phyloP scores from a whole-genome alignment of 108 stramenopile genomes.

The Skeletonema costatum region DNA sequence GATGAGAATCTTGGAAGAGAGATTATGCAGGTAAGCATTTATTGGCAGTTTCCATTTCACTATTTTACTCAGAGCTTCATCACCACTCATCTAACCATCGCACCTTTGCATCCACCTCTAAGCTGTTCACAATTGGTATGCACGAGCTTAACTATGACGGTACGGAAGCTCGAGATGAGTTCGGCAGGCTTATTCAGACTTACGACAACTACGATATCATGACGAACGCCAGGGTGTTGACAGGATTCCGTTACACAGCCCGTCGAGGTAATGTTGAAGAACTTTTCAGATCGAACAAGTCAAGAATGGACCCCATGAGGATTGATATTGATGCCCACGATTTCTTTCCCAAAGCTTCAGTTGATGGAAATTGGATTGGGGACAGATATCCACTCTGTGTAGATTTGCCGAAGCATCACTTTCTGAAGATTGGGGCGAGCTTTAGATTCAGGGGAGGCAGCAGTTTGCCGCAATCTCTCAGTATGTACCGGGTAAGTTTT shows the following conservation, averaged over 20 bases:
- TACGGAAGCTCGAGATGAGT: constrained; percentile 33
- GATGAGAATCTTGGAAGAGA: constrained; percentile 63
- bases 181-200: constrained; percentile 38
- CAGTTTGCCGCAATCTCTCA: constrained; percentile 28
- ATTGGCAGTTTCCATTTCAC: neutral
- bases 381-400: constrained; percentile 54
- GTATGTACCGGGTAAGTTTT: neutral
- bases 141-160: constrained; percentile 53
- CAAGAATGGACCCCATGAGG: constrained; percentile 53
- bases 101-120: neutral
- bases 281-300: constrained; percentile 39
- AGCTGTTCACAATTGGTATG: constrained; percentile 46
- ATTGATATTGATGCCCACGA: constrained; percentile 47
- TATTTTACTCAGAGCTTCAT: neutral
- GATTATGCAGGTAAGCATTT: constrained; percentile 54
- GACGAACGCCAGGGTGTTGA: constrained; percentile 51
- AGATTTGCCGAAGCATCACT: constrained; percentile 54
- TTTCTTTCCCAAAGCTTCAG: constrained; percentile 53
- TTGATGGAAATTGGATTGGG: constrained; percentile 53
- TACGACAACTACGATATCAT: constrained; percentile 54
- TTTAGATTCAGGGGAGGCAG: constrained; percentile 41
- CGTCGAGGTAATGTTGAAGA: constrained; percentile 51
- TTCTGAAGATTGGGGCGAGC: constrained; percentile 52
- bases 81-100: neutral
- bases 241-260: constrained; percentile 44